Conservation (phyloP, 495 filamentous ascomycete genomes). For the Penicillium desertorum region DNA sequence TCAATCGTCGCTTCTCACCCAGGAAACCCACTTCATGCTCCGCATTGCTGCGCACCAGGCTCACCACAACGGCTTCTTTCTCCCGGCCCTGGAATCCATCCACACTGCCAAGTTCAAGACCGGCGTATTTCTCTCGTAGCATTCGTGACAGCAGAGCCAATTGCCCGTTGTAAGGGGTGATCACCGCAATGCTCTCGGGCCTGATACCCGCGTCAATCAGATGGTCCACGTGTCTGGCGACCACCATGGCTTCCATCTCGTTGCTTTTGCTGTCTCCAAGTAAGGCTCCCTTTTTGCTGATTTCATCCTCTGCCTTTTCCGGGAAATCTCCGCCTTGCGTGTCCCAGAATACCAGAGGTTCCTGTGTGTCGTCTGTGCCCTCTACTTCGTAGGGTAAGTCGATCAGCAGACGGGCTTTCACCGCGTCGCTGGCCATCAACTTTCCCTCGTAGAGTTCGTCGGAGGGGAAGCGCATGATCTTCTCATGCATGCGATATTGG, state of each 20-base stretch:
- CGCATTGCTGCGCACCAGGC: conserved; percentile 83
- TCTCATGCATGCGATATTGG: conserved; percentile 97
- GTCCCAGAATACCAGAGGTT: conserved; percentile 90
- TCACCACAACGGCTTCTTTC: conserved; percentile 93
- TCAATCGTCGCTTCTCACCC: conserved; percentile 86
- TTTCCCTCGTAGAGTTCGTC: conserved; percentile 79
- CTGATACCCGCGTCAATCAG: conserved; percentile 76
- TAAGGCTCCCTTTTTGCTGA: conserved; percentile 52
- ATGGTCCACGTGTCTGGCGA: conserved; percentile 67
- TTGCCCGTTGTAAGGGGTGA: conserved; percentile 97
- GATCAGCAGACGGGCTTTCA: conserved; percentile 70
- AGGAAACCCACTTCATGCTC: conserved; percentile 90
- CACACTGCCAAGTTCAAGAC: conserved; percentile 88
- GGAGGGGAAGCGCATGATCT: conserved; percentile 93
- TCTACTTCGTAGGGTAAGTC: conserved; percentile 76
- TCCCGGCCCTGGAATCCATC: conserved; percentile 97
- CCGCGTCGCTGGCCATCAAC: conserved; percentile 74
- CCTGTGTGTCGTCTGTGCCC: conserved; percentile 82
- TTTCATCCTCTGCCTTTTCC: conserved; percentile 55
- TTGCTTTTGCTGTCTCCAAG: conserved; percentile 91
- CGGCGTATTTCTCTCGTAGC: conserved; percentile 76
- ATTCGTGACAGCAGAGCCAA: conserved; percentile 69
- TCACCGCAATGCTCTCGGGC: conserved; percentile 82
- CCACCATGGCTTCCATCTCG: conserved; percentile 82
- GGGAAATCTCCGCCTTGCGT: conserved; percentile 93